Conservation (phyloP, 2,329 filamentous ascomycete species). For the Fusarium subtropicale region DNA sequence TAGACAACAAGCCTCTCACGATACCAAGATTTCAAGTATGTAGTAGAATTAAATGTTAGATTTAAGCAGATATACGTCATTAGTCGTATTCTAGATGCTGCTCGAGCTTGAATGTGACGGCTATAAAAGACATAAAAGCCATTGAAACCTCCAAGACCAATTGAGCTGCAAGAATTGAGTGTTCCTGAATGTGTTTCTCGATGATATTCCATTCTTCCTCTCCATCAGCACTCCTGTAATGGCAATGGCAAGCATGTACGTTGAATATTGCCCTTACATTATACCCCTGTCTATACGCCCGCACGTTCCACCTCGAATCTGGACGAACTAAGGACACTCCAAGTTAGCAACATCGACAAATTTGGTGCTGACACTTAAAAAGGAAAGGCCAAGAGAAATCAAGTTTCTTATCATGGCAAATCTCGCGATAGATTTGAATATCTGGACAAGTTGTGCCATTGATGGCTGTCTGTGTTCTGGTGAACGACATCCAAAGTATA, state of each 20-base stretch:
- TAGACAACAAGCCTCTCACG: neutral
- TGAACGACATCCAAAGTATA: neutral
- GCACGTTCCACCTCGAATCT: constrained; percentile 25
- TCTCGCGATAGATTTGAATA: neutral
- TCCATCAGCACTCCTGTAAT: too few species aligned
- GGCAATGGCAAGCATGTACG: neutral
- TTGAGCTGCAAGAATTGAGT: neutral
- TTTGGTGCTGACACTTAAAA: constrained; percentile 21
- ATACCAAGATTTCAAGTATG: neutral
- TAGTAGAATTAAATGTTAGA: neutral
- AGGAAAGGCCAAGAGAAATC: constrained; percentile 6
- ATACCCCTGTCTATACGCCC: constrained; percentile 20
- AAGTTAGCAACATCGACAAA: constrained; percentile 24
- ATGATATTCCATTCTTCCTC: neutral
- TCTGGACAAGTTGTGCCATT: neutral
- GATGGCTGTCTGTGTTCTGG: neutral
- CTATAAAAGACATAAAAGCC: neutral
- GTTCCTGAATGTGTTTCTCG: neutral
- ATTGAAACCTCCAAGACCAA: too few species aligned
- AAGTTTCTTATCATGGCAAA: neutral
- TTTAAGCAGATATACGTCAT: neutral
- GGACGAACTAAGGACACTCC: constrained; percentile 19
- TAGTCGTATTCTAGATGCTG: neutral
- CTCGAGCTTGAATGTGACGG: neutral
- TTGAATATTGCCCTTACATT: neutral